Evolutionary conservation across 225 moss, liverwort and hornwort genomes (phyloP), one percentile per base, ranked within the genome.

Genomic region (Pseudoscleropodium purum): DNA sequence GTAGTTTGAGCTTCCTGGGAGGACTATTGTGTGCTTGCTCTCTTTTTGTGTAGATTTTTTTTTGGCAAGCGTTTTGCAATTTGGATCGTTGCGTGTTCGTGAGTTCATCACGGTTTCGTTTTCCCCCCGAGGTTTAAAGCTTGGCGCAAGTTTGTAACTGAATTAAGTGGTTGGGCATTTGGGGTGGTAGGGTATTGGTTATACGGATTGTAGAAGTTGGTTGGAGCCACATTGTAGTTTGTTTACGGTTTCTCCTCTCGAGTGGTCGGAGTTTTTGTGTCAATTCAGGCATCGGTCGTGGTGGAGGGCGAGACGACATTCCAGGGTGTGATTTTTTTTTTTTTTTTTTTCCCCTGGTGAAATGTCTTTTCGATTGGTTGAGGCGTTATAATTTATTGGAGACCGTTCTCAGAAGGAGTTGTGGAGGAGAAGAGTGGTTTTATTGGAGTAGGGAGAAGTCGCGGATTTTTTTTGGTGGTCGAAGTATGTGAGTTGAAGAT

Each of bases 401-500:
- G 64, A 75, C 18, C 20, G 36, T 73, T 19, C 51, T 15, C 19
- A 83, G 79, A 15, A 85, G 74, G 89, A 69, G 33, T 60, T 64
- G 20, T 12, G 60, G 31, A 75, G 41, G 52, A 87, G 69, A 69
- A n/a, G n/a, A 20, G 65, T 31, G 64, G 63, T 45, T 83, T 78
- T 45, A 15, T 56, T 62, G n/a, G 37, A 82, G 23, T 24, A 13
- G 78, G 79, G 34, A 85, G 75, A 59, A 61, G 73, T 49, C 12
- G 65, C 16, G 56, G 36, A 29, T 20, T 67, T 31, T 62, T 81
- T 87, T 47, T 33, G 37, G 60, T 62, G 25, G 88, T 72, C 72
- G 74, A 91, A 87, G 91, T 64, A 93, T 90, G 89, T 93, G 88
- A 89, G 59, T 78, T 47, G 8, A 81, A 69, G n/a, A 66, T 60